A percentile compares a stretch with the other conserved stretches of the same genome.
These are phyloP conservation scores for Royoungia palumana DNA, from an alignment of 768 basidiomycete genomes.

Conservation along the genomic window DNA sequence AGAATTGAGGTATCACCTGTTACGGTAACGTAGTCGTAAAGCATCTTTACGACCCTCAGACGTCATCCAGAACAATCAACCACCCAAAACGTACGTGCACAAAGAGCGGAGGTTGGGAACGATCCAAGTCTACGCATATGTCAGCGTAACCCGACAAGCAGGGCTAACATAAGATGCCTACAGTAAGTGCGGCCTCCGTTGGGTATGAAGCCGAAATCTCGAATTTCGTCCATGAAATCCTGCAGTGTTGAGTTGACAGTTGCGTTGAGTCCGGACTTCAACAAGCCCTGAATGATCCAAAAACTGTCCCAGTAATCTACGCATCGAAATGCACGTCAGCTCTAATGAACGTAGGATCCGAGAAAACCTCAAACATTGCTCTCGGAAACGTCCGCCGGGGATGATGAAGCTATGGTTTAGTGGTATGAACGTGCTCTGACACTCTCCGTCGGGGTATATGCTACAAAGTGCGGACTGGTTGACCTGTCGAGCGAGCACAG, in stretches of 20 bases:
- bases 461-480: slow-evolving; percentile 68
- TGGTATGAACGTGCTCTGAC: slow-evolving; percentile 85
- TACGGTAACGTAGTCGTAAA: slow-evolving; percentile 73
- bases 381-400: slow-evolving; percentile 83
- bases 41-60: slow-evolving; percentile 54
- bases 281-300: slow-evolving; percentile 87
- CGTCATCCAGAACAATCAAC: neutral
- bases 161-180: slow-evolving; percentile 23
- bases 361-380: slow-evolving; percentile 60
- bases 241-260: slow-evolving; percentile 76
- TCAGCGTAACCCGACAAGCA: neutral
- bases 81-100: slow-evolving; percentile 50
- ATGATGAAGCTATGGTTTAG: slow-evolving; percentile 90
- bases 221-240: slow-evolving; percentile 95
- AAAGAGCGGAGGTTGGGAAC: slow-evolving; percentile 93
- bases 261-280: slow-evolving; percentile 71
- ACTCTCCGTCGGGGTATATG: slow-evolving; percentile 43
- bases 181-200: slow-evolving; percentile 94
- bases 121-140: slow-evolving; percentile 58
- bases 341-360: neutral
- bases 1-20: slow-evolving; percentile 77
- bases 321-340: neutral
- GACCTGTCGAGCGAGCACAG: slow-evolving; percentile 69
- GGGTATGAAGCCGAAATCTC: slow-evolving; percentile 83
- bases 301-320: slow-evolving; percentile 66